Conservation (phyloP, 768 basidiomycete species). For the Tylopilus cervinicoccineus region DNA sequence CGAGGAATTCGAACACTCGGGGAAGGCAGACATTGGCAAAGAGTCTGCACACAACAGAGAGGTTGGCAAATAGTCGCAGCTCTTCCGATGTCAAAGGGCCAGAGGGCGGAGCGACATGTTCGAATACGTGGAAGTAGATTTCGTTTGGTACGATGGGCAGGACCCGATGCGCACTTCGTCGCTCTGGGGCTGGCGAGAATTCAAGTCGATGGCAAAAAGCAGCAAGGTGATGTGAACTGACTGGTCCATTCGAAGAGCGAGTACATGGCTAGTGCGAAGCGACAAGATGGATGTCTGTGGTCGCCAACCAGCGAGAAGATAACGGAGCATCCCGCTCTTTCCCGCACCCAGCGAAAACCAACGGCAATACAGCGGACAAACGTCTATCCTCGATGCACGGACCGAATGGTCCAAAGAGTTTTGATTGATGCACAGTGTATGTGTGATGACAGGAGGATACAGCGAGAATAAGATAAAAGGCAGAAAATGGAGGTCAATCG, state of each 20-base stretch:
- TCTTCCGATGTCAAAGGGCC: conserved; percentile 11
- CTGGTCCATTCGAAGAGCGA: not conserved
- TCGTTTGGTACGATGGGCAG: conserved; percentile 40
- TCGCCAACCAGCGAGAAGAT: too few relatives aligned
- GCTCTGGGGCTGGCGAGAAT: conserved; percentile 24
- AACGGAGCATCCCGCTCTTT: too few relatives aligned
- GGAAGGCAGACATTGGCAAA: conserved; percentile 38
- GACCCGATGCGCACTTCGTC: conserved; percentile 4
- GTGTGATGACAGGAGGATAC: conserved; percentile 16
- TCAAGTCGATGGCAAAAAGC: not conserved
- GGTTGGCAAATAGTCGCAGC: conserved; percentile 10
- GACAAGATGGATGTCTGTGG: too few relatives aligned
- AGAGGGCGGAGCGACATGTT: conserved; percentile 24
- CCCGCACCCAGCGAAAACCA: too few relatives aligned
- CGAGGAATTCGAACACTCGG: conserved; percentile 35
- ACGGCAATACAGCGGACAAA: too few relatives aligned
- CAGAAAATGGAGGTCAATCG: conserved; percentile 50
- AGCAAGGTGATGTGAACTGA: not conserved
- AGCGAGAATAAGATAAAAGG: conserved; percentile 28
- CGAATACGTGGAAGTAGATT: conserved; percentile 39
- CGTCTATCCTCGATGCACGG: conserved; percentile 9
- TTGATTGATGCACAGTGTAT: conserved; percentile 24
- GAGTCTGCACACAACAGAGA: conserved; percentile 41
- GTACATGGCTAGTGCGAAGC: too few relatives aligned
- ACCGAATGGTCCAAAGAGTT: conserved; percentile 14